phyloP scores from a whole-genome alignment of 148 eudicot species.

The Chenopodium suecicum region DNA sequence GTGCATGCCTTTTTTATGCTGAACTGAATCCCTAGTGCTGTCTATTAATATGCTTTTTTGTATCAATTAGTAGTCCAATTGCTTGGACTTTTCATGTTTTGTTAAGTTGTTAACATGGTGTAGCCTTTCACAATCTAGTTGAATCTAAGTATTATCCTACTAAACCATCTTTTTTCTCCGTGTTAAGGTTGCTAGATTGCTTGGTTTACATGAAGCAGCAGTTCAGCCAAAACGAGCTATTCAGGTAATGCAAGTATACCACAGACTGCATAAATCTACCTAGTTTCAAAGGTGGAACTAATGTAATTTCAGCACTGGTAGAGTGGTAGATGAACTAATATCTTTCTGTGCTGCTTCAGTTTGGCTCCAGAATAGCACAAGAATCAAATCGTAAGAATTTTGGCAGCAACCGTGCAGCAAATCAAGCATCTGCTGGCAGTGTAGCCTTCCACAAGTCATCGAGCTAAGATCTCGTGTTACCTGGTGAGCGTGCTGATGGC shows the following conservation, averaged over 20 bases:
- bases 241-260: constrained; percentile 46
- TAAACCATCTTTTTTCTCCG: not conserved
- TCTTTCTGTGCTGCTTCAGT: constrained; percentile 40
- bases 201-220: constrained; percentile 75
- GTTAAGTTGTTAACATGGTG: not conserved
- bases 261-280: not conserved
- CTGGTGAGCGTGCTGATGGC: not conserved
- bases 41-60: not conserved
- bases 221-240: constrained; percentile 90
- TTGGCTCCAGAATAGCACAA: constrained; percentile 89
- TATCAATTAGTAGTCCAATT: not conserved
- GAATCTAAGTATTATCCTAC: not conserved
- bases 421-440: constrained; percentile 88
- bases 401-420: constrained; percentile 95
- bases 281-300: not conserved
- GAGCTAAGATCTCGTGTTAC: not conserved
- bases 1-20: constrained; percentile 27
- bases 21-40: constrained; percentile 9
- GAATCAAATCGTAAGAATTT: constrained; percentile 85
- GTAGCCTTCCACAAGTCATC: constrained; percentile 37
- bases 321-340: not conserved
- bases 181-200: constrained; percentile 77
- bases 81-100: not conserved
- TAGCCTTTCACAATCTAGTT: not conserved
- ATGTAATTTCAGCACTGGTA: not conserved